Evolutionary conservation across 2,329 filamentous ascomycete species (phyloP), one percentile per base, ranked within the genome.

Genomic region (Drechslerella coelobrocha): DNA sequence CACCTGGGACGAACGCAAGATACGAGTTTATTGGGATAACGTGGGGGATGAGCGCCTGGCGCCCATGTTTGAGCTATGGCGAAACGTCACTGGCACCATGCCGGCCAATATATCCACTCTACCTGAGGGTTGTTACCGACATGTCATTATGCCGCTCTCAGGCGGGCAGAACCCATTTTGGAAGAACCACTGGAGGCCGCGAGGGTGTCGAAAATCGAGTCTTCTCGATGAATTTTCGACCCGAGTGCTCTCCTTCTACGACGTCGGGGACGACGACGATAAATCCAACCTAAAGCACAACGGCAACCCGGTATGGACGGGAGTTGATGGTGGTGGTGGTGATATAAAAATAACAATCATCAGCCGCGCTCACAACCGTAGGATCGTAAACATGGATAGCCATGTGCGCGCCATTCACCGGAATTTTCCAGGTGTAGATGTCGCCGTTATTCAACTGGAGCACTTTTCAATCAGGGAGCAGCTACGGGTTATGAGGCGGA

Each of bases 111-210:
- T 72, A 24, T 71, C 53, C n/a, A 72, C 74, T 9, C 61, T 76
- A 37, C 31, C 68, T 7, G 60, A 59, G n/a, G 60, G 56, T 10
- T 77, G 75, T 56, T 74, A 75, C 23, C 72, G 72, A 17, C 75
- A 73, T 21, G 73, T 76, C 31, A 73, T 77, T 24, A 56, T 77
- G 43, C 75, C 76, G 4, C 61, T 77, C 12, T 69, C 74, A 0
- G 76, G 75, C 4, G 76, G 73, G 1, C 73, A 56, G 34, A 75
- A 73, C 37, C 76, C 76, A 3, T 77, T 77, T 56, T 77, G 76
- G 76, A 61, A 68, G 14, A 56, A 68, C n/a, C 61, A 72, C 26
- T 73, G 73, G 73, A 60, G 59, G 27, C 47, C 62, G 27, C 50
- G 55, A 21, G 60, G 61, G 12, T 75, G 74, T 48, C 47, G 63